phyloP scores from a whole-genome alignment of 495 filamentous ascomycete genomes.

The Stereocaulon alpinum region DNA sequence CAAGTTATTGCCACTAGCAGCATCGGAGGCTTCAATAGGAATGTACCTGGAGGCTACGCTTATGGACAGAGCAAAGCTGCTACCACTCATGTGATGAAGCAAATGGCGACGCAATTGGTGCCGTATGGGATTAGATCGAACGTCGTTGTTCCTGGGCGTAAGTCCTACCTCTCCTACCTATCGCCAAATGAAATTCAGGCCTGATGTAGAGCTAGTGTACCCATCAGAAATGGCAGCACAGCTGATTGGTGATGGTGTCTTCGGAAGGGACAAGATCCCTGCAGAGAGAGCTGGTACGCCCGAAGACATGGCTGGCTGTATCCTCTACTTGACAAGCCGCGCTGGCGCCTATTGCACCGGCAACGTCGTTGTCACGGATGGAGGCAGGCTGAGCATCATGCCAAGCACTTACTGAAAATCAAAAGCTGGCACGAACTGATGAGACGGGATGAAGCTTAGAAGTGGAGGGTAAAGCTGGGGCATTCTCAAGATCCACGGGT shows the following conservation, averaged over 20 bases:
- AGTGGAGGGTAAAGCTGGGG: background rate
- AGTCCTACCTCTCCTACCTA: slow-evolving; percentile 25
- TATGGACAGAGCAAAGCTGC: slow-evolving; percentile 56
- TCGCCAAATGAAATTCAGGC: background rate
- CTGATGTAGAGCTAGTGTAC: slow-evolving; percentile 33
- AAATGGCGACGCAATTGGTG: slow-evolving; percentile 40
- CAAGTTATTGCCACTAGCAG: slow-evolving; percentile 55
- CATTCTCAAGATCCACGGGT: background rate
- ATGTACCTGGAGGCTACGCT: slow-evolving; percentile 42
- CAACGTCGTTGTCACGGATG: slow-evolving; percentile 44
- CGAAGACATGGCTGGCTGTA: slow-evolving; percentile 53
- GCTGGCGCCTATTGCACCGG: slow-evolving; percentile 53
- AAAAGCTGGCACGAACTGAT: background rate
- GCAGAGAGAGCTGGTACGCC: slow-evolving; percentile 37
- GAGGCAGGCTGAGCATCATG: slow-evolving; percentile 42
- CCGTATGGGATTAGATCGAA: slow-evolving; percentile 51
- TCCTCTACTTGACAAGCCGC: slow-evolving; percentile 51
- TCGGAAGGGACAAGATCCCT: slow-evolving; percentile 37
- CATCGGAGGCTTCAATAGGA: slow-evolving; percentile 46
- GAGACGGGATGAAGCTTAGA: background rate
- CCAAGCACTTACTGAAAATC: slow-evolving; percentile 34
- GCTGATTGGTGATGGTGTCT: slow-evolving; percentile 30
- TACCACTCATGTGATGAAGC: slow-evolving; percentile 50
- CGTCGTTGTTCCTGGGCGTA: slow-evolving; percentile 51
- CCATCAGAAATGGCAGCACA: slow-evolving; percentile 48